A percentile compares a stretch with the other conserved stretches of the same genome.
Conservation (phyloP, 495 filamentous ascomycete species). For the Penicillium argentinense region DNA sequence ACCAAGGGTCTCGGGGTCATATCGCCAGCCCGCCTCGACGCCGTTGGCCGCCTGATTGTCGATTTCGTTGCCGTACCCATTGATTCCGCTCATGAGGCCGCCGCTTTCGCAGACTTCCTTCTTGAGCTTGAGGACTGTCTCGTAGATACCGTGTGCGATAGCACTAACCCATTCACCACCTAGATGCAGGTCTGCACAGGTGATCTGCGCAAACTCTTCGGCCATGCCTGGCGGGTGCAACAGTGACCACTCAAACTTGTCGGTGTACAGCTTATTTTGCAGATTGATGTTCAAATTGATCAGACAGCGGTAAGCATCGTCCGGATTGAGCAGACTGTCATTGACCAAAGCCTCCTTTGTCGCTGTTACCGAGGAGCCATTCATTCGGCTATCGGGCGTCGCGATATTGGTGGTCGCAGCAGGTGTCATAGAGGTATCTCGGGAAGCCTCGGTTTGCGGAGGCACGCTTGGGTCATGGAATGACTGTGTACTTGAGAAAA, state of each 20-base stretch:
- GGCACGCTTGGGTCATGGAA: slow-evolving; percentile 38
- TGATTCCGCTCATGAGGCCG: slow-evolving; percentile 69
- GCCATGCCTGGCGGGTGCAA: slow-evolving; percentile 88
- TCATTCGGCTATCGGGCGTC: slow-evolving; percentile 48
- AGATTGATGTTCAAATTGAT: slow-evolving; percentile 90
- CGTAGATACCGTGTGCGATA: slow-evolving; percentile 95
- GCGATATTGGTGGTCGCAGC: slow-evolving; percentile 42
- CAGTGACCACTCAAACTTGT: slow-evolving; percentile 98
- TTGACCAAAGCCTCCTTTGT: slow-evolving; percentile 46
- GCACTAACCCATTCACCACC: slow-evolving; percentile 91
- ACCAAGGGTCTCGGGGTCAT: slow-evolving; percentile 84
- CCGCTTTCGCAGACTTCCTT: slow-evolving; percentile 94
- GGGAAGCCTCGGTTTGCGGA: slow-evolving; percentile 37
- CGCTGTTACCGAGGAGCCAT: slow-evolving; percentile 31
- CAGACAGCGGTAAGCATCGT: slow-evolving; percentile 90
- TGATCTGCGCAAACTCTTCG: slow-evolving; percentile 87
- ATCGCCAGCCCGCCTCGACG: slow-evolving; percentile 86
- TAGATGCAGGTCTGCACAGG: slow-evolving; percentile 87
- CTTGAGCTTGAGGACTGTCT: slow-evolving; percentile 87
- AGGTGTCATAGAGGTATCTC: slow-evolving; percentile 55
- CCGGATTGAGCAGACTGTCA: slow-evolving; percentile 68
- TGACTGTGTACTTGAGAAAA: slow-evolving; percentile 65
- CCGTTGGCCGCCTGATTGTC: slow-evolving; percentile 84
- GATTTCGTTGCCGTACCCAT: slow-evolving; percentile 71
- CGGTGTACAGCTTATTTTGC: slow-evolving; percentile 87